A percentile compares a stretch with the other conserved stretches of the same genome.
phyloP scores from a whole-genome alignment of 2,329 filamentous ascomycete genomes.

The Claviceps paspali region DNA sequence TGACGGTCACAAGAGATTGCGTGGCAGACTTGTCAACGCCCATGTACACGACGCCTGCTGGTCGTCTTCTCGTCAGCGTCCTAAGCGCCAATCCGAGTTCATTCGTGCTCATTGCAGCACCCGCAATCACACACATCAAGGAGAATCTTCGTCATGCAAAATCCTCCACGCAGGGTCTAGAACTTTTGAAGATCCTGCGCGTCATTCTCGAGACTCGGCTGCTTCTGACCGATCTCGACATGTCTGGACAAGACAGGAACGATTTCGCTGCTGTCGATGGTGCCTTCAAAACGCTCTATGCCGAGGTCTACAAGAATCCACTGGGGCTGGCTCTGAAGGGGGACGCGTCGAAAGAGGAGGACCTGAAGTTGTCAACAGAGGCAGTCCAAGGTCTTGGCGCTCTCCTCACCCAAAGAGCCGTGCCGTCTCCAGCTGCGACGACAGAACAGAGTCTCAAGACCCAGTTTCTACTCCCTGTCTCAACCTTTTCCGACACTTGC shows the following conservation, averaged over 20 bases:
- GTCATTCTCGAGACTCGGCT: conserved; percentile 33
- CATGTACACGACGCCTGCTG: conserved; percentile 35
- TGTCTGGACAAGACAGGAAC: conserved; percentile 20
- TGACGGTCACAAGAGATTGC: conserved; percentile 36
- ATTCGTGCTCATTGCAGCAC: conserved; percentile 32
- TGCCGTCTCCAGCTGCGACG: background rate
- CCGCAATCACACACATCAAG: conserved; percentile 32
- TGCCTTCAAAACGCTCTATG: conserved; percentile 26
- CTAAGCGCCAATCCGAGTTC: conserved; percentile 31
- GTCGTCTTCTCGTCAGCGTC: conserved; percentile 35
- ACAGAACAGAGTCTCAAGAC: conserved; percentile 1
- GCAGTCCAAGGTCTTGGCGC: conserved; percentile 31
- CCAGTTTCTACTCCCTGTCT: conserved; percentile 18
- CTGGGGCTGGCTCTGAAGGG: conserved; percentile 17
- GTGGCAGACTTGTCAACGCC: conserved; percentile 36
- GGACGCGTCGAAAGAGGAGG: conserved; percentile 20
- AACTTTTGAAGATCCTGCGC: conserved; percentile 35
- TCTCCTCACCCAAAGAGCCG: conserved; percentile 24
- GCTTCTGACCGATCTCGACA: conserved; percentile 19
- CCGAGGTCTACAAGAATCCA: conserved; percentile 25
- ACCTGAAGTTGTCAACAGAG: conserved; percentile 26
- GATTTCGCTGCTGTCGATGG: conserved; percentile 21
- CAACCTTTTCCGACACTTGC: conserved; percentile 23
- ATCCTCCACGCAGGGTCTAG: conserved; percentile 33
- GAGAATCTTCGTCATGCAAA: conserved; percentile 35